phyloP scores from a whole-genome alignment of 106 monocot genomes.

The Apostasia ramifera region DNA sequence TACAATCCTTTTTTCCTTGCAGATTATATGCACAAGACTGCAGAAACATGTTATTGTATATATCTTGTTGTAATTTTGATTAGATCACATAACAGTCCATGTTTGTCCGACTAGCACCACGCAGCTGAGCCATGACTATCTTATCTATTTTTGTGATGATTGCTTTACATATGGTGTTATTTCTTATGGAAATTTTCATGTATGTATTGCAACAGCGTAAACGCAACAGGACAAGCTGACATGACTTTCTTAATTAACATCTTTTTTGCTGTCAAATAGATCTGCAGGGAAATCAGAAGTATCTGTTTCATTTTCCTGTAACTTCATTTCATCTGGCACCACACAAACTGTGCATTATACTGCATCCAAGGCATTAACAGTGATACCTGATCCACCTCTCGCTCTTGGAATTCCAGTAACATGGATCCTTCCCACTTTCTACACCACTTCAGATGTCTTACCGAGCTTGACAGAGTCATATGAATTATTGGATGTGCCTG shows the following conservation, averaged over 20 bases:
- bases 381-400: slow-evolving; percentile 71
- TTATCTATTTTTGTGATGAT: too few relatives aligned
- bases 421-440: slow-evolving; percentile 91
- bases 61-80: too few relatives aligned
- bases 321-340: slow-evolving; percentile 41
- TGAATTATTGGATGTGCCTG: slow-evolving; percentile 16
- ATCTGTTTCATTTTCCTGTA: slow-evolving; percentile 73
- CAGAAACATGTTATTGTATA: too few relatives aligned
- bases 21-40: too few relatives aligned
- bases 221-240: too few relatives aligned
- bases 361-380: slow-evolving; percentile 45
- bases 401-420: slow-evolving; percentile 80
- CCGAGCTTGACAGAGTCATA: slow-evolving; percentile 31
- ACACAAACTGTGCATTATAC: slow-evolving; percentile 36
- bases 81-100: too few relatives aligned
- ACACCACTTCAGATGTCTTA: slow-evolving; percentile 60
- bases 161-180: too few relatives aligned
- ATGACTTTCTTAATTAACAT: not conserved
- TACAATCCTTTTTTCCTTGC: too few relatives aligned
- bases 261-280: slow-evolving; percentile 23
- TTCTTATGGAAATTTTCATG: too few relatives aligned
- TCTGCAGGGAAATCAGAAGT: slow-evolving; percentile 77
- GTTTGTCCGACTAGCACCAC: too few relatives aligned
- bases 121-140: too few relatives aligned
- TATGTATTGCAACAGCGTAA: too few relatives aligned